These are phyloP conservation scores for Exophiala spinifera DNA, from an alignment of 2,329 filamentous ascomycete genomes.

Conservation along the genomic window DNA sequence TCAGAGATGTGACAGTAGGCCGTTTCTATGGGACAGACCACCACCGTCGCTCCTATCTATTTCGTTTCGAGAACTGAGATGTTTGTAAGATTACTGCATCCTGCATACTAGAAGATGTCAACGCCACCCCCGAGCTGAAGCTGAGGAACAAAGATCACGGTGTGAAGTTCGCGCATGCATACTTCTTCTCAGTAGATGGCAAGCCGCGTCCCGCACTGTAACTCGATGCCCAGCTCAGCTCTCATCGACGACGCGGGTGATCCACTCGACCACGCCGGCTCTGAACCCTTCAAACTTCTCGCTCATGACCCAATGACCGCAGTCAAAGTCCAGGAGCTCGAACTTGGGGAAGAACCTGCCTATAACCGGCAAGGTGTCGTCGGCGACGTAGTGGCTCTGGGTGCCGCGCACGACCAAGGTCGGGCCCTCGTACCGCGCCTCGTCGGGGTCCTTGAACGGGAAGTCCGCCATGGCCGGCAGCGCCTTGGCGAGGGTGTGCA, in stretches of 20 bases:
- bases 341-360: conserved; percentile 43
- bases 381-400: conserved; percentile 40
- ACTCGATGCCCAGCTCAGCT: too few species aligned
- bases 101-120: background rate
- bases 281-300: conserved; percentile 45
- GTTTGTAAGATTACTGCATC: too few species aligned
- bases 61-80: too few species aligned
- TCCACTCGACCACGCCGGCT: conserved; percentile 34
- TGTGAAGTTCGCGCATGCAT: too few species aligned
- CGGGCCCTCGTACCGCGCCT: conserved; percentile 67
- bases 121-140: too few species aligned
- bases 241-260: conserved; percentile 25
- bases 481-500: conserved; percentile 64
- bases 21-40: too few species aligned
- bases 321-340: conserved; percentile 40
- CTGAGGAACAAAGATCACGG: too few species aligned
- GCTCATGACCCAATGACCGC: conserved; percentile 46
- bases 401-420: conserved; percentile 67
- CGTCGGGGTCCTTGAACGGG: conserved; percentile 72
- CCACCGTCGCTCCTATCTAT: too few species aligned
- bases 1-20: too few species aligned
- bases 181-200: too few species aligned
- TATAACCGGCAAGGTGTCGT: conserved; percentile 40
- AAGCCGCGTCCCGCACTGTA: too few species aligned
- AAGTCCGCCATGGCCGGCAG: conserved; percentile 82